Evolutionary conservation across 345 rosid genomes (phyloP).

Genomic region (Citrus australasica): DNA sequence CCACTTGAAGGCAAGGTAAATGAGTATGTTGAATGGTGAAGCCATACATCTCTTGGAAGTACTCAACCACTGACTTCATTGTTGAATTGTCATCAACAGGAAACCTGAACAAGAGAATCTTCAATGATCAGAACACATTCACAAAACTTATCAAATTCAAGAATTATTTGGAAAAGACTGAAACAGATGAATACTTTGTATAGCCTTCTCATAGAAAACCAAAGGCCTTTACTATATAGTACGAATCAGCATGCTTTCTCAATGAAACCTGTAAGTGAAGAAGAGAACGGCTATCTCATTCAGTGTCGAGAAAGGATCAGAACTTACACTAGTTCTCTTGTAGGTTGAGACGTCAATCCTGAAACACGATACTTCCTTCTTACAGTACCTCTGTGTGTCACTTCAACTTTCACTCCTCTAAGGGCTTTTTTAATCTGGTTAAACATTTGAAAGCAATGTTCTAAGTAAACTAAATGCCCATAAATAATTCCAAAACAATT

Average conservation of each 20-base stretch:
- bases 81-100: constrained; percentile 93
- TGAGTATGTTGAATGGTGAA: constrained; percentile 87
- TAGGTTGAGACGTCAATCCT: constrained; percentile 94
- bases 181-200: neutral
- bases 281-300: neutral
- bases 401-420: constrained; percentile 98
- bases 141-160: constrained; percentile 1
- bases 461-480: constrained; percentile 9
- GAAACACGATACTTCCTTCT: constrained; percentile 98
- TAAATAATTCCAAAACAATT: neutral
- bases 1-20: constrained; percentile 98
- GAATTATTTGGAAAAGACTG: neutral
- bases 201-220: neutral
- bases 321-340: constrained; percentile 88
- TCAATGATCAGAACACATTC: constrained; percentile 3
- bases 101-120: constrained; percentile 47
- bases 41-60: constrained; percentile 98
- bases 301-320: neutral
- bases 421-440: constrained; percentile 85
- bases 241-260: too few relatives aligned
- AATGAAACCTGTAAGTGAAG: neutral
- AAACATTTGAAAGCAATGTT: neutral
- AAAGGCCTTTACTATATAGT: neutral
- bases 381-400: constrained; percentile 84
- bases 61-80: constrained; percentile 95